phyloP scores from a whole-genome alignment of 129 eudicot species.

The Rutidosis leptorrhynchoides region DNA sequence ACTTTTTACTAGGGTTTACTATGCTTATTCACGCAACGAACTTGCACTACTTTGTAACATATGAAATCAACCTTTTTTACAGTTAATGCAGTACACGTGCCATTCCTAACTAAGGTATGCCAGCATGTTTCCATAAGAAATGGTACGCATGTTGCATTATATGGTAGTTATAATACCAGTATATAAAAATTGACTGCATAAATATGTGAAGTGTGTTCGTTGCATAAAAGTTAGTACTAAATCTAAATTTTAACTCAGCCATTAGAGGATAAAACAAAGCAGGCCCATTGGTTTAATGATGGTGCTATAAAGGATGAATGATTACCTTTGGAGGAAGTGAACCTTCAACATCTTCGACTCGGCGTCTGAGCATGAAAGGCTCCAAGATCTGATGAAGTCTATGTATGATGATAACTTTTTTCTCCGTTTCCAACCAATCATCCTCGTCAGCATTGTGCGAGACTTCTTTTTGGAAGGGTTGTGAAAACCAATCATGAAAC shows the following conservation, averaged over 20 bases:
- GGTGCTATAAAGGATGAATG: not conserved
- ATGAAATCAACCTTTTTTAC: not conserved
- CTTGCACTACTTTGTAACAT: not conserved
- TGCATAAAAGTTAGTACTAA: not conserved
- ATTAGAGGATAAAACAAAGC: not conserved
- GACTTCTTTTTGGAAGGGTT: conserved; percentile 82
- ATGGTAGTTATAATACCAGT: not conserved
- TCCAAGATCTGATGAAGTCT: conserved; percentile 96
- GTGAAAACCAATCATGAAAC: conserved; percentile 98
- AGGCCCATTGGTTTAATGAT: not conserved
- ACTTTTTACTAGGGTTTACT: not conserved
- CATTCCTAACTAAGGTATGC: not conserved
- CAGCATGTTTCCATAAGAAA: not conserved
- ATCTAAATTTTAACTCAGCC: not conserved
- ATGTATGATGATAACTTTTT: conserved; percentile 91
- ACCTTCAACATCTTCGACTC: conserved; percentile 99
- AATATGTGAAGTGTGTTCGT: not conserved
- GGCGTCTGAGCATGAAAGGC: conserved; percentile 99
- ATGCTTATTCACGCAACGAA: not conserved
- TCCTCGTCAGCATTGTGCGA: conserved; percentile 60
- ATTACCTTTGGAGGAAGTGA: conserved; percentile 98
- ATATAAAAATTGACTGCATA: not conserved
- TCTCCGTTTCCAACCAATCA: conserved; percentile 98
- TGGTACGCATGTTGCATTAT: not conserved
- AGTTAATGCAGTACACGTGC: not conserved